These are phyloP conservation scores for Fusarium virguliforme DNA, from an alignment of 2,329 filamentous ascomycete genomes.

Conservation along the genomic window DNA sequence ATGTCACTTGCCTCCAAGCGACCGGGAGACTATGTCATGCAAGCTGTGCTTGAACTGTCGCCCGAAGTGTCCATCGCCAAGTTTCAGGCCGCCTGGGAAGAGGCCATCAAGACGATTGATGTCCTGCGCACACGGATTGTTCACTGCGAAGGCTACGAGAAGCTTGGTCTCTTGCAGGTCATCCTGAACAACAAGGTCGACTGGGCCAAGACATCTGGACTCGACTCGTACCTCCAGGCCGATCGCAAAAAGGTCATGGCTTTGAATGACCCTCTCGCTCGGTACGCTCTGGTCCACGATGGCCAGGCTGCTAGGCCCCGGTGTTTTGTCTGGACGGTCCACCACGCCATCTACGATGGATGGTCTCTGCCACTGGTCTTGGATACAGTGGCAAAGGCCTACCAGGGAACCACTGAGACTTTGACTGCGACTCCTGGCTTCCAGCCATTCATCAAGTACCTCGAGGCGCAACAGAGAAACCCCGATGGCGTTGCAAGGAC, in stretches of 20 bases:
- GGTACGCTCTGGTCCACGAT: conserved; percentile 17
- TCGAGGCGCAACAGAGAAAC: not conserved
- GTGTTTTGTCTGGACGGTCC: conserved; percentile 49
- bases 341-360: conserved; percentile 54
- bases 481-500: not conserved
- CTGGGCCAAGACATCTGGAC: conserved; percentile 11
- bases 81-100: conserved; percentile 37
- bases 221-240: conserved; percentile 14
- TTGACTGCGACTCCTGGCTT: not conserved
- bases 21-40: conserved; percentile 57
- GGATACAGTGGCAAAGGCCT: not conserved
- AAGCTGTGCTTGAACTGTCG: conserved; percentile 44
- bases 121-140: conserved; percentile 41
- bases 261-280: conserved; percentile 20
- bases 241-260: conserved; percentile 24
- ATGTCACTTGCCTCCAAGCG: conserved; percentile 57
- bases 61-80: conserved; percentile 19
- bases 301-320: not conserved
- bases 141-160: not conserved
- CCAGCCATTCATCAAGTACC: conserved; percentile 26
- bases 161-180: conserved; percentile 31
- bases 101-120: not conserved
- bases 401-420: not conserved
- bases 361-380: conserved; percentile 41
- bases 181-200: conserved; percentile 16